A percentile compares a stretch with the other conserved stretches of the same genome.
These are phyloP conservation scores for Houttuynia cordata DNA, from an alignment of 164 flowering plant species.

Conservation along the genomic window DNA sequence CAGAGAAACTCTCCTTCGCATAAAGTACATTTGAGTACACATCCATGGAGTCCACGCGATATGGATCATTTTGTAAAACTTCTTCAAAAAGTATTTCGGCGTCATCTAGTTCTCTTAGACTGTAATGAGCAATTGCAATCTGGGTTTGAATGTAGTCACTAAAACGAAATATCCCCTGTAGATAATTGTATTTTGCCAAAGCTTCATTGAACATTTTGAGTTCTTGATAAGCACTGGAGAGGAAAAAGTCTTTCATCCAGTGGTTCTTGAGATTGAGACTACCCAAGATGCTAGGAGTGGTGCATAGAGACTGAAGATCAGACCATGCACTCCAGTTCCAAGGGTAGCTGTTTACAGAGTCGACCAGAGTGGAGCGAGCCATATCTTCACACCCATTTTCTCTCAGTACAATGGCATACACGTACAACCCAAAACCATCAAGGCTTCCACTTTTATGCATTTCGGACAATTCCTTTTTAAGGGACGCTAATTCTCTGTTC, in stretches of 20 bases:
- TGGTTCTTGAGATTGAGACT: conserved; percentile 70
- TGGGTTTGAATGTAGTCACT: conserved; percentile 88
- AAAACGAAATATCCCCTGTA: conserved; percentile 59
- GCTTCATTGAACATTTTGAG: conserved; percentile 80
- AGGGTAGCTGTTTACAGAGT: conserved; percentile 88
- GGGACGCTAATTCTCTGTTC: conserved; percentile 59
- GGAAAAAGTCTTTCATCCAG: conserved; percentile 98
- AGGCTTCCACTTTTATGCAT: conserved; percentile 60
- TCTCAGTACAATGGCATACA: conserved; percentile 81
- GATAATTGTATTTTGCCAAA: conserved; percentile 55
- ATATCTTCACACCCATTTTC: conserved; percentile 75
- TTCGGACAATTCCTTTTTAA: conserved; percentile 67
- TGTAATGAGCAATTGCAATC: conserved; percentile 79
- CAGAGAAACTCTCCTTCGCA: conserved; percentile 79
- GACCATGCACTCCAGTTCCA: conserved; percentile 99
- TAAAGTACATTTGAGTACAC: conserved; percentile 97
- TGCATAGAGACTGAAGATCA: conserved; percentile 80
- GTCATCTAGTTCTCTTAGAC: conserved; percentile 81
- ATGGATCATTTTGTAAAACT: conserved; percentile 71
- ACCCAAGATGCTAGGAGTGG: conserved; percentile 51
- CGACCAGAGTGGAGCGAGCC: conserved; percentile 72
- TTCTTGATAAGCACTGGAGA: conserved; percentile 77
- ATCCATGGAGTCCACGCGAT: conserved; percentile 91
- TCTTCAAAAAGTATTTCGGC: conserved; percentile 93
- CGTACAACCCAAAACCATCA: conserved; percentile 75